Percentiles rank a stretch among this genome's conserved stretches.
phyloP scores from a whole-genome alignment of 164 flowering plant genomes.

The Vitis amurensis region DNA sequence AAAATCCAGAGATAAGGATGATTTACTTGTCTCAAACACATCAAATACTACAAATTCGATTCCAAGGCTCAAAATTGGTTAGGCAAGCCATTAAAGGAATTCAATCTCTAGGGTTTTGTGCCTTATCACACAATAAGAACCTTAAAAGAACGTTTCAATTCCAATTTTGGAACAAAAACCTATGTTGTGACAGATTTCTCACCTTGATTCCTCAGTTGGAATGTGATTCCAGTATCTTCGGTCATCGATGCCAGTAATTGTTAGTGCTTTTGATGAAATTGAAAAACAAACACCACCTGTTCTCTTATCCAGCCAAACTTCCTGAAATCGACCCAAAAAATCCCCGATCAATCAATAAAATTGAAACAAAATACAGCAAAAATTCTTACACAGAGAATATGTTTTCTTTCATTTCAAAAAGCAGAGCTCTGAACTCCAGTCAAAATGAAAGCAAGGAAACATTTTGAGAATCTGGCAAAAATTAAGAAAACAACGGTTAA shows the following conservation, averaged over 20 bases:
- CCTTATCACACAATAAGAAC: too few species aligned
- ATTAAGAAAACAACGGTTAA: too few species aligned
- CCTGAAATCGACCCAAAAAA: conserved; percentile 26
- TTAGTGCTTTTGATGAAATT: conserved; percentile 49
- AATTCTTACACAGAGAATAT: background rate
- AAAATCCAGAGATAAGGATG: too few species aligned
- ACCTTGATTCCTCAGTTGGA: conserved; percentile 64
- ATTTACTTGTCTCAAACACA: too few species aligned
- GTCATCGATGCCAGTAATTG: conserved; percentile 60
- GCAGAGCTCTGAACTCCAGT: too few species aligned
- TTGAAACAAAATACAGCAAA: background rate
- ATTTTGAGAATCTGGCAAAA: too few species aligned
- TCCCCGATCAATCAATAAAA: background rate
- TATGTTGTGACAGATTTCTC: background rate
- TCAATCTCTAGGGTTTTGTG: too few species aligned
- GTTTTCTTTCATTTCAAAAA: background rate
- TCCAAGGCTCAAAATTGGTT: too few species aligned
- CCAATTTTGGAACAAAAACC: background rate
- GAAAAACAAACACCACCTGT: conserved; percentile 50
- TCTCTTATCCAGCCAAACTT: conserved; percentile 52
- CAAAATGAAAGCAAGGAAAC: too few species aligned
- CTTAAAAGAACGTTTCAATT: background rate
- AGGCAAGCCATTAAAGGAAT: too few species aligned
- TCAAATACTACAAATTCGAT: too few species aligned
- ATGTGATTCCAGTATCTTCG: conserved; percentile 64